Evolutionary conservation across 768 basidiomycete genomes (phyloP), one percentile per base, ranked within the genome.

Genomic region (Mycena indigotica): DNA sequence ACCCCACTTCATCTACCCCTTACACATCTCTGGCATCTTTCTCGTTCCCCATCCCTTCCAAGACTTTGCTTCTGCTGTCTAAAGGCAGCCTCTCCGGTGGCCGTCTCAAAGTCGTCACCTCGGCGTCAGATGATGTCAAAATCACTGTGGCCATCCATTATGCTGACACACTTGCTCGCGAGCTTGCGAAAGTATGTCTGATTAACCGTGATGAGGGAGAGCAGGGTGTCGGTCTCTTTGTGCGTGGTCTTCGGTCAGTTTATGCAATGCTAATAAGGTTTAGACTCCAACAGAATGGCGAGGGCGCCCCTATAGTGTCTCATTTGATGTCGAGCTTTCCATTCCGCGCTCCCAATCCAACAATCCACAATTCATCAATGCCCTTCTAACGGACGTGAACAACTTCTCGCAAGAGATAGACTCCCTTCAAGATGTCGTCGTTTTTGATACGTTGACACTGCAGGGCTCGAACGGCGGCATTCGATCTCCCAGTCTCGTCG

Each of bases 361-460:
- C 19, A 40, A 48, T 6, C 64, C 68, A 15, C 67, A 74, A 4
- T 52, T 61, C 2, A 73, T 86, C 61, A 75, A 78, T 51, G 65
- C 63, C 3, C 73, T 85, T 25, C 71, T 75, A 55, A 83, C 82
- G 3, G 66, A 73, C 30, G 54, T 82, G 30, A 72, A 70, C 15
- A 74, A 75, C 56, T 80, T 76, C 40, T 52, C 44, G 30, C 77
- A 83, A 21, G 56, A 60, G 12, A 52, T 85, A 3, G 70, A 63
- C 16, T 65, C 75, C 12, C 66, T 83, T 16, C 60, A 59, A 23
- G 61, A 68, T 24, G 65, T 66, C 2, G 70, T 78, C 12, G 28
- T 70, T 0, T 83, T 85, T 52, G 68, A 72, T 3, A 52, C 51
- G 0, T 59, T 84, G 25, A 64, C 64, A 28, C 61, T 83, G 21